Percentiles rank a stretch among this genome's conserved stretches.
These are phyloP conservation scores for Brassica carinata DNA, from an alignment of 345 rosid genomes.

Conservation along the genomic window DNA sequence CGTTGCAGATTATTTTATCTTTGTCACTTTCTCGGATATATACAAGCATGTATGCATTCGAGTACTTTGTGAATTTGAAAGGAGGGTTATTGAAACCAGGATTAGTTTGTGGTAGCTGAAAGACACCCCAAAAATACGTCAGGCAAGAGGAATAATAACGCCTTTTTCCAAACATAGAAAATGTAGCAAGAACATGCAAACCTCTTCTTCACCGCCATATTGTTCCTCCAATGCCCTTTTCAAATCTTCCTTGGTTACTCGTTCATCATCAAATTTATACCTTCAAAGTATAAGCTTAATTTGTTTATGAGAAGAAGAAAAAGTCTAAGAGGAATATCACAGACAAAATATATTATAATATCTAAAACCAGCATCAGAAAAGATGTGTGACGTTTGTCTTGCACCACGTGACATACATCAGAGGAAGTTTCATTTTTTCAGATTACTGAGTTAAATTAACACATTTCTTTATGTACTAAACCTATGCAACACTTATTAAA, in stretches of 20 bases:
- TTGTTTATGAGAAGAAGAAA: background rate
- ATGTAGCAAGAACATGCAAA: slow-evolving; percentile 29
- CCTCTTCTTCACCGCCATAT: slow-evolving; percentile 99
- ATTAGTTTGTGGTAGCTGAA: slow-evolving; percentile 84
- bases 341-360: background rate
- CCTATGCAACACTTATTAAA: background rate
- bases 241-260: slow-evolving; percentile 92
- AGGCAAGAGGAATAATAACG: slow-evolving; percentile 19
- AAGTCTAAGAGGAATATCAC: background rate
- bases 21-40: slow-evolving; percentile 96
- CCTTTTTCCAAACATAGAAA: slow-evolving; percentile 6
- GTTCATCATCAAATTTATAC: slow-evolving; percentile 98
- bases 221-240: slow-evolving; percentile 96
- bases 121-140: slow-evolving; percentile 34
- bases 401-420: slow-evolving; percentile 9
- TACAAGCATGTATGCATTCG: slow-evolving; percentile 99
- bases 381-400: background rate
- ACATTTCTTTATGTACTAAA: slow-evolving; percentile 1
- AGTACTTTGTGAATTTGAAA: slow-evolving; percentile 86
- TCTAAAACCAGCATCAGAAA: slow-evolving; percentile 1
- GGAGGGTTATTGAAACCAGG: slow-evolving; percentile 94
- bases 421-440: background rate
- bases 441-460: background rate
- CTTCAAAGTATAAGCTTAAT: slow-evolving; percentile 40
- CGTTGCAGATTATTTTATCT: slow-evolving; percentile 94